Conservation (phyloP, 371 early-diverging fungal genomes). For the Rhizopus arrhizus region DNA sequence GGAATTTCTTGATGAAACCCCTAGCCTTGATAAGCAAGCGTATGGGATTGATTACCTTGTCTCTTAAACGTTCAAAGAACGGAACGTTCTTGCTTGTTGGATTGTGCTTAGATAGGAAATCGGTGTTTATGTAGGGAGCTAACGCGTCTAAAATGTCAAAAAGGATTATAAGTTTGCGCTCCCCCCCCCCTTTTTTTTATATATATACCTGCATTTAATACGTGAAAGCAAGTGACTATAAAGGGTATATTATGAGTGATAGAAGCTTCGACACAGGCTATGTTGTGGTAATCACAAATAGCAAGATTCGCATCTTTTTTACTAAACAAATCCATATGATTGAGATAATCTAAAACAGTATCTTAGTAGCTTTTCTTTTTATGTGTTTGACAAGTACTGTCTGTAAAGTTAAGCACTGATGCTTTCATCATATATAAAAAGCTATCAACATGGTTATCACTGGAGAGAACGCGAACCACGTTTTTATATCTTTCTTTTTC, state of each 20-base stretch:
- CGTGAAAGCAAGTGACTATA: constrained; percentile 5
- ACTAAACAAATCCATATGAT: too few relatives aligned
- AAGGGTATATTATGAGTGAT: constrained; percentile 5
- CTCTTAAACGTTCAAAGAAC: constrained; percentile 17
- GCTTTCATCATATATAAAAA: too few relatives aligned
- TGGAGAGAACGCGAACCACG: too few relatives aligned
- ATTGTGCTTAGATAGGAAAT: constrained; percentile 1
- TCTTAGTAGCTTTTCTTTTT: too few relatives aligned
- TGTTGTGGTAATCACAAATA: constrained; percentile 16
- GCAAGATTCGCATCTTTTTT: constrained; percentile 9
- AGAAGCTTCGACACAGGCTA: constrained; percentile 15
- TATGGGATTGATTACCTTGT: constrained; percentile 17
- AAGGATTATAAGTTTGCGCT: neutral
- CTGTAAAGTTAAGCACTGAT: too few relatives aligned
- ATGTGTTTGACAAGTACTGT: neutral
- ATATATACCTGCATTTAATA: neutral
- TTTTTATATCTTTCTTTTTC: neutral
- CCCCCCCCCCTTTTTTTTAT: neutral
- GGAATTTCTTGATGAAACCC: constrained; percentile 1
- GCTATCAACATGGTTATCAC: too few relatives aligned
- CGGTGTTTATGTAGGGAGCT: constrained; percentile 32
- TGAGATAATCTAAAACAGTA: constrained; percentile 2
- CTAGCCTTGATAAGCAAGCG: neutral
- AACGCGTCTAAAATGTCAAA: constrained; percentile 20
- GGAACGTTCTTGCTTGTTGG: constrained; percentile 24